These are phyloP conservation scores for Trametes sanguinea DNA, from an alignment of 768 basidiomycete genomes.

Conservation along the genomic window DNA sequence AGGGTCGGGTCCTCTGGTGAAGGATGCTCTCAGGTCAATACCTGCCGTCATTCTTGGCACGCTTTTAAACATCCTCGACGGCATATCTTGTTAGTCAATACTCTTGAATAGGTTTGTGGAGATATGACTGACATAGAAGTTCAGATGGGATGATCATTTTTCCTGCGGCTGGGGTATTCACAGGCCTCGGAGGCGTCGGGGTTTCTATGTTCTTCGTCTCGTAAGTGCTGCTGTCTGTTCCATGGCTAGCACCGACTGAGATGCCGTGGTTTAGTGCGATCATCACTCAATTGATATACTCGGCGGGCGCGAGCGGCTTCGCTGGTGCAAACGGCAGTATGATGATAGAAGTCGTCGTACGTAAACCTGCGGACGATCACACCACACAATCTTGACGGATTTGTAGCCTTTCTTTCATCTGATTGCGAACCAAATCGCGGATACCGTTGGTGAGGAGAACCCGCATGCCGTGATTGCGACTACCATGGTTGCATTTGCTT, in stretches of 20 bases:
- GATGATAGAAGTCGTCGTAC: constrained; percentile 98
- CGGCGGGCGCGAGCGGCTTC: constrained; percentile 85
- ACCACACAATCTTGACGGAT: background rate
- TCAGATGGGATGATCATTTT: constrained; percentile 96
- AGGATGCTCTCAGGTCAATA: constrained; percentile 46
- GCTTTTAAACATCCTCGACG: constrained; percentile 89
- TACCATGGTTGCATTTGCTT: constrained; percentile 83
- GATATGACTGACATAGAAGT: background rate
- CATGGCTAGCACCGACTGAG: background rate
- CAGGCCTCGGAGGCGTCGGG: constrained; percentile 80
- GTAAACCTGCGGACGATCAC: constrained; percentile 31
- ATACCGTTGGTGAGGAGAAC: constrained; percentile 68
- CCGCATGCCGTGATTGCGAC: constrained; percentile 83
- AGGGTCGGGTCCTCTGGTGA: constrained; percentile 1
- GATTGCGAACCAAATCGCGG: constrained; percentile 74
- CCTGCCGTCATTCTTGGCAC: constrained; percentile 86
- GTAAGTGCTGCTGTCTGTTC: constrained; percentile 38
- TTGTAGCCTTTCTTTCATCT: constrained; percentile 94
- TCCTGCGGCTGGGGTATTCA: constrained; percentile 79
- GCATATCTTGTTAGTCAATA: constrained; percentile 74
- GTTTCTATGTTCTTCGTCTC: constrained; percentile 96
- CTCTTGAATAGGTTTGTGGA: background rate
- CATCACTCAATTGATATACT: constrained; percentile 82
- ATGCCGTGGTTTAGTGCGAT: constrained; percentile 51
- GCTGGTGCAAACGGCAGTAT: constrained; percentile 90